Base-by-base conservation (phyloP, 1,139 yeast species). In the Torulaspora globosa region DNA sequence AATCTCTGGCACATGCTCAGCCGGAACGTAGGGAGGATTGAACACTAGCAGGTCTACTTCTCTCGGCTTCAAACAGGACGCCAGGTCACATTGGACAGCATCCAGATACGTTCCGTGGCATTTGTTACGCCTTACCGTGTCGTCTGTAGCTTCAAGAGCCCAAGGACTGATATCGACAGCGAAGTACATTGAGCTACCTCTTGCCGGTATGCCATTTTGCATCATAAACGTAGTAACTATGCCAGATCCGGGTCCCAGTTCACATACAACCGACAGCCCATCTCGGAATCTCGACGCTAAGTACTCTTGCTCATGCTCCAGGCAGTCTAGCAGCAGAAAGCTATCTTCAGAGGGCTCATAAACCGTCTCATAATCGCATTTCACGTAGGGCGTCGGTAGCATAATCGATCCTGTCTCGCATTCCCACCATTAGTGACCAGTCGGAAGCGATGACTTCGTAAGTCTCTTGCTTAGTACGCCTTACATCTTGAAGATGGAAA, bases 1-100 rank as follows among this genome's bases (percentile, higher is more conserved):
- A 5, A 63, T 41, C 0, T 46, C 52, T 0, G 97, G 96, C 0
- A 84, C 75, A 2, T 68, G 70, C 47, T 80, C 87, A 2, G 92
- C 87, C 0, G 98, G 97, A 1, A 92, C 98, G 62, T 92, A 92
- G 0, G 98, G 98, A 1, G 98, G 97, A 59, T 92, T 92, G 68
- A 90, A 92, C 1, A 92, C 72, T 19, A 92, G 68, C 1, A 89
- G 51, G 59, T 92, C 97, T 1, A 88, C 73, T 1, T 68, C 45
- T 1, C 70, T 55, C 0, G 61, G 60, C n/a, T 76, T 62, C 8
- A 89, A 51, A 1, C 76, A 72, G 1, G 73, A 57, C 0, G 84
- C 74, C 31, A 89, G 67, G 58, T 76, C 76, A 67, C 80, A 75
- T 52, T 84, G 83, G 3, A 84, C 54, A 0, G 78, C 63, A 41